Conservation (phyloP, 2,329 filamentous ascomycete species). For the Talaromyces pinophilus region DNA sequence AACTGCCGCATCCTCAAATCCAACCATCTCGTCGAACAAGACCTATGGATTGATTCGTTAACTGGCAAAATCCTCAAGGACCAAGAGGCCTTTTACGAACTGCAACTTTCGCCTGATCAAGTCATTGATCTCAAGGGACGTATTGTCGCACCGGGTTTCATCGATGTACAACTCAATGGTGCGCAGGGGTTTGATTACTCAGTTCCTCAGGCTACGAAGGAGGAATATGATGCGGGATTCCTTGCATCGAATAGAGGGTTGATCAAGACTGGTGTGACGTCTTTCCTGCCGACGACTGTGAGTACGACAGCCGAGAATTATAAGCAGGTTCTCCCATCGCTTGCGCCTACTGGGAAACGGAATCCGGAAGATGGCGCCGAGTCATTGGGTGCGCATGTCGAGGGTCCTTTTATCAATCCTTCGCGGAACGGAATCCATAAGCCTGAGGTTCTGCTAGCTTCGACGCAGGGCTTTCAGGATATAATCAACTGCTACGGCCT, state of each 20-base stretch:
- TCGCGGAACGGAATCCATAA: conserved; percentile 87
- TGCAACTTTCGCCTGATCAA: conserved; percentile 62
- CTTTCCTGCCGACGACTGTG: conserved; percentile 76
- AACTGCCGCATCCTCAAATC: conserved; percentile 78
- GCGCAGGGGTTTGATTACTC: conserved; percentile 94
- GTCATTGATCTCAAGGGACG: conserved; percentile 78
- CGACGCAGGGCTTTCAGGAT: conserved; percentile 62
- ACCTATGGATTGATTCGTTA: conserved; percentile 83
- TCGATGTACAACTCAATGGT: conserved; percentile 90
- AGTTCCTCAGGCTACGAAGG: conserved; percentile 64
- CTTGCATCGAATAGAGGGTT: conserved; percentile 69
- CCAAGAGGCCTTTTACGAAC: conserved; percentile 58
- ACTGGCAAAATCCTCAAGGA: conserved; percentile 80
- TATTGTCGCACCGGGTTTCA: conserved; percentile 81
- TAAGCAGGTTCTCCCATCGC: conserved; percentile 69
- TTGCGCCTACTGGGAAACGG: conserved; percentile 70
- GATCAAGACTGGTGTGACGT: conserved; percentile 79
- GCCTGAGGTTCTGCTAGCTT: conserved; percentile 67
- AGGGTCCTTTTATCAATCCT: conserved; percentile 83
- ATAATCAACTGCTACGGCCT: conserved; percentile 59
- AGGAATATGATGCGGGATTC: conserved; percentile 71
- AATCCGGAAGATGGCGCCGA: conserved; percentile 71
- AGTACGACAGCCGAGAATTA: conserved; percentile 82
- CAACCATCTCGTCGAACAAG: conserved; percentile 67
- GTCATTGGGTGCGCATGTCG: conserved; percentile 85